A percentile compares a stretch with the other conserved stretches of the same genome.
Conservation (phyloP, 2,329 filamentous ascomycete genomes). For the Penicillium sp. region DNA sequence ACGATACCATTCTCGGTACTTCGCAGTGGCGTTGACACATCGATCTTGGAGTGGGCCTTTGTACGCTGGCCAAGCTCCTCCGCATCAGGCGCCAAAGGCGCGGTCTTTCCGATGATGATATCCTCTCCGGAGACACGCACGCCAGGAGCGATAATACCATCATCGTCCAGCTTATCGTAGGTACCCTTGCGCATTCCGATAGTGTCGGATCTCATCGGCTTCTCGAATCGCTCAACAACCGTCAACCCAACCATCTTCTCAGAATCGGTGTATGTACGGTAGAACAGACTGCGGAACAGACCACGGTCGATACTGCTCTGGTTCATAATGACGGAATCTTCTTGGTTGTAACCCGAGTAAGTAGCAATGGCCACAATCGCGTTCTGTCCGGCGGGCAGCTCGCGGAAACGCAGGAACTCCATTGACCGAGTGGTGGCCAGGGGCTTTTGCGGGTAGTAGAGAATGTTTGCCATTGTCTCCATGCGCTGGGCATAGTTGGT, state of each 20-base stretch:
- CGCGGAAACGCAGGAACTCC: constrained; percentile 98
- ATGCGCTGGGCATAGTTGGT: constrained; percentile 97
- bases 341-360: constrained; percentile 99
- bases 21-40: constrained; percentile 91
- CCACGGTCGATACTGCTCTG: constrained; percentile 98
- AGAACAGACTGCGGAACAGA: constrained; percentile 96
- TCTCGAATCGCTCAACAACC: constrained; percentile 92
- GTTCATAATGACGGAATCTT: constrained; percentile 99
- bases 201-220: constrained; percentile 85
- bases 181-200: constrained; percentile 91
- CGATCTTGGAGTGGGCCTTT: constrained; percentile 86
- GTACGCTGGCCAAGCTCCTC: constrained; percentile 93
- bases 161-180: constrained; percentile 96
- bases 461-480: constrained; percentile 99
- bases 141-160: constrained; percentile 91
- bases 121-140: constrained; percentile 96
- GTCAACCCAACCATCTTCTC: constrained; percentile 96
- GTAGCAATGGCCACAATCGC: constrained; percentile 97
- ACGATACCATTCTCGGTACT: constrained; percentile 97
- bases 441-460: constrained; percentile 98
- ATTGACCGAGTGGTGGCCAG: constrained; percentile 94
- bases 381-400: constrained; percentile 94
- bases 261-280: constrained; percentile 94
- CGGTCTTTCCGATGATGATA: constrained; percentile 98
- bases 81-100: constrained; percentile 87